These are phyloP conservation scores for Claviceps maximensis DNA, from an alignment of 2,329 filamentous ascomycete genomes.

Conservation along the genomic window DNA sequence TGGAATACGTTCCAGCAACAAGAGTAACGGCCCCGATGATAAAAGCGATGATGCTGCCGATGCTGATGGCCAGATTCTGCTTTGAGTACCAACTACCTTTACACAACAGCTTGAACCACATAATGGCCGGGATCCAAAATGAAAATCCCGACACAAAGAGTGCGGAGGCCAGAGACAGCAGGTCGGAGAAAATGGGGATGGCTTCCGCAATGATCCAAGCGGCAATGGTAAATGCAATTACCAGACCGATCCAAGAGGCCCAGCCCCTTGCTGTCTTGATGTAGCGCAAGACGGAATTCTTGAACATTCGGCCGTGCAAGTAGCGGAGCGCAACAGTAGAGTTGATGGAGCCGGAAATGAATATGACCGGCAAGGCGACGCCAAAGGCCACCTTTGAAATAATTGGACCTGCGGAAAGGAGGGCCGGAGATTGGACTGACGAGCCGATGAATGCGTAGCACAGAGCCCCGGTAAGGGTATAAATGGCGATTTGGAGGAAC, in stretches of 20 bases:
- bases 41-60: conserved; percentile 10
- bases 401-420: conserved; percentile 46
- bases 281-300: conserved; percentile 28
- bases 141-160: conserved; percentile 31
- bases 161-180: conserved; percentile 41
- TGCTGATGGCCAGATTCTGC: conserved; percentile 12
- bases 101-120: conserved; percentile 26
- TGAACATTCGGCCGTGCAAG: conserved; percentile 31
- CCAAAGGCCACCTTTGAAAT: conserved; percentile 58
- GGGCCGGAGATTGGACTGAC: conserved; percentile 51
- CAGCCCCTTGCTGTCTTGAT: conserved; percentile 36
- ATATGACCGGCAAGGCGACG: conserved; percentile 57
- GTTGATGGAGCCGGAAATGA: conserved; percentile 62
- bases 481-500: conserved; percentile 48
- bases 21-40: conserved; percentile 13
- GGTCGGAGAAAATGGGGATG: conserved; percentile 57
- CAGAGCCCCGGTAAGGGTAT: conserved; percentile 51
- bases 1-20: conserved; percentile 14
- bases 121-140: conserved; percentile 26
- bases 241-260: conserved; percentile 45
- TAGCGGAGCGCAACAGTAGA: conserved; percentile 30
- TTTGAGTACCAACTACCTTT: conserved; percentile 14
- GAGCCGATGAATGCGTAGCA: conserved; percentile 56
- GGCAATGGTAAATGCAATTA: conserved; percentile 41
- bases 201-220: conserved; percentile 59